phyloP scores from a whole-genome alignment of 1,284 basidiomycete species.

The Inonotus hispidus region DNA sequence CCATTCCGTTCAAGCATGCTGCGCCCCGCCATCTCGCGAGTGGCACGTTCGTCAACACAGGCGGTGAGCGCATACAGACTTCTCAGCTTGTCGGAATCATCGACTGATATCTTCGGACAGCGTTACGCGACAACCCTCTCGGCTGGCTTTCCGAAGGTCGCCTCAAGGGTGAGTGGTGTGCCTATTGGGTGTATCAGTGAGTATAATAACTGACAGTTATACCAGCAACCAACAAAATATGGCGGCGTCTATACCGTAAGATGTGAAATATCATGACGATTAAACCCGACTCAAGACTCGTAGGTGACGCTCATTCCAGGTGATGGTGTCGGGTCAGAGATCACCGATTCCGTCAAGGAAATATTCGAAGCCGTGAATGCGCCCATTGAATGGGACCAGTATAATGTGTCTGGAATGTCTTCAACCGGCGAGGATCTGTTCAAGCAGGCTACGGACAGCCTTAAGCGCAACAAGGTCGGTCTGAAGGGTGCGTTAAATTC shows the following conservation, averaged over 20 bases:
- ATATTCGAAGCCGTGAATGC: constrained; percentile 97
- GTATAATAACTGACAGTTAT: not conserved
- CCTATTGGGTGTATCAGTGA: constrained; percentile 2
- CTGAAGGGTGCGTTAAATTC: constrained; percentile 77
- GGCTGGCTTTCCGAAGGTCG: constrained; percentile 72
- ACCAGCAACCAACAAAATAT: constrained; percentile 86
- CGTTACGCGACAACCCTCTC: constrained; percentile 75
- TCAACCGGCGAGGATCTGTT: constrained; percentile 92
- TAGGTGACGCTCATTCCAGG: constrained; percentile 93
- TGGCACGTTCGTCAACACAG: constrained; percentile 48
- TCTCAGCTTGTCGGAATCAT: not conserved
- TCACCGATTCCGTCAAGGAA: constrained; percentile 98
- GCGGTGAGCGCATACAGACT: constrained; percentile 37
- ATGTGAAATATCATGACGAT: constrained; percentile 24
- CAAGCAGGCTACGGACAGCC: constrained; percentile 94
- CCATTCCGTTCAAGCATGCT: constrained; percentile 46
- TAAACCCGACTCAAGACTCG: constrained; percentile 21
- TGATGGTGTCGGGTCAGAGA: constrained; percentile 96
- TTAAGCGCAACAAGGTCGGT: constrained; percentile 96
- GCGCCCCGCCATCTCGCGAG: constrained; percentile 57
- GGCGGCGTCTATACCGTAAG: constrained; percentile 87
- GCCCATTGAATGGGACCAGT: constrained; percentile 99
- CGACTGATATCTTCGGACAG: constrained; percentile 29
- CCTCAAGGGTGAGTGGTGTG: constrained; percentile 52
- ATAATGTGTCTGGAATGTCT: constrained; percentile 95